Evolutionary conservation across 805 yeast genomes (phyloP).

Genomic region (Candida bentonensis): DNA sequence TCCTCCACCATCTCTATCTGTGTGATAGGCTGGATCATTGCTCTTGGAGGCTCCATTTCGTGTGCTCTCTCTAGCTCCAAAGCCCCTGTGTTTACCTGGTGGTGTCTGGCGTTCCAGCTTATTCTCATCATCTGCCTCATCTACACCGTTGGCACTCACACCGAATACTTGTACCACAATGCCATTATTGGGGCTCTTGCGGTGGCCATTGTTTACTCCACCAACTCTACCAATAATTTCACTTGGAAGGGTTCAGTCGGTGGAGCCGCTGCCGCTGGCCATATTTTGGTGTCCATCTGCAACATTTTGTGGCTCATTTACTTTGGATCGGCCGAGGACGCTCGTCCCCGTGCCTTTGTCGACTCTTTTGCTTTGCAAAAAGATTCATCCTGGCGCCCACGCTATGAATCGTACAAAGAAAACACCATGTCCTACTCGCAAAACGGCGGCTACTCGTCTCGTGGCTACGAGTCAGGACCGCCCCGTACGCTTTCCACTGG

Average conservation of each 20-base stretch:
- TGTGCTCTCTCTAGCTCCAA: constrained; percentile 23
- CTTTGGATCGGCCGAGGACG: constrained; percentile 79
- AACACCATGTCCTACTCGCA: not conserved
- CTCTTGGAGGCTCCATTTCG: constrained; percentile 75
- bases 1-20: constrained; percentile 67
- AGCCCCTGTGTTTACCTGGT: constrained; percentile 87
- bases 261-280: constrained; percentile 85
- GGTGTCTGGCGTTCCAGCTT: constrained; percentile 82
- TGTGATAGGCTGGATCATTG: constrained; percentile 68
- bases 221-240: constrained; percentile 69
- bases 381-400: constrained; percentile 3
- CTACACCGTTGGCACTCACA: constrained; percentile 43
- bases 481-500: not conserved
- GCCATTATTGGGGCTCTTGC: constrained; percentile 41
- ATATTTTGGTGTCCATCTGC: constrained; percentile 65
- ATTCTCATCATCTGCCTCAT: constrained; percentile 38
- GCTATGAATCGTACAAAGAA: not conserved
- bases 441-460: not conserved
- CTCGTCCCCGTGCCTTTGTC: constrained; percentile 73
- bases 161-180: constrained; percentile 52
- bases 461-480: constrained; percentile 1
- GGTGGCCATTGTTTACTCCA: constrained; percentile 68
- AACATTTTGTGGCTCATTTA: constrained; percentile 78
- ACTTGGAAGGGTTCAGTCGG: constrained; percentile 56
- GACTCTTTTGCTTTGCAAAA: constrained; percentile 55